Base-by-base conservation (phyloP, 306 rosid species). In the Acacia acuminata region DNA sequence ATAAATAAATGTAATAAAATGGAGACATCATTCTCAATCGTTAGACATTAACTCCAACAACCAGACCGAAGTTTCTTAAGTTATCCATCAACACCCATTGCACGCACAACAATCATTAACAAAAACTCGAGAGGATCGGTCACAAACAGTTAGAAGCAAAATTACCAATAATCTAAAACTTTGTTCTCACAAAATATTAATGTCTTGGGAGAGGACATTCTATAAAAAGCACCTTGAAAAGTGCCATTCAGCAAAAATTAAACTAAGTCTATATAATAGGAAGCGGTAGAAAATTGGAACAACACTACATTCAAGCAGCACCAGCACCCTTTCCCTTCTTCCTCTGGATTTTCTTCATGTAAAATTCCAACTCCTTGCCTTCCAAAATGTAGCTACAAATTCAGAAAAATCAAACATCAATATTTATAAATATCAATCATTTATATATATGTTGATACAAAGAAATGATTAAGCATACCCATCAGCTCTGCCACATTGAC, bases 401-500 rank as follows among this genome's bases (percentile, higher is more conserved):
- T 70, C 24, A 51, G 2, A 14, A 70, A 38, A 55, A 3, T 10
- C 0, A 17, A 15, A 7, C 0, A 61, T 5, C 56, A 71, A 24
- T 69, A n/a, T 25, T 42, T 69, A 22, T 22, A 10, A 24, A 40
- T 12, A 38, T 10, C 55, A 63, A 53, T 48, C 48, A 36, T 24
- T 20, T 4, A 53, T 2, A 55, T 22, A 69, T 0, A 24, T 7
- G 48, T 3, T 5, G 48, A 22, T 16, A 22, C 24, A 67, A 19
- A 19, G 9, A 3, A 25, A 34, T 0, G 8, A 25, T 7, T n/a
- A 53, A 12, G 69, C 72, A 61, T 79, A 87, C 90, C 90, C 90
- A 56, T 87, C 90, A 38, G 81, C 38, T n/a, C 90, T 65, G 81
- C 90, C 90, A 72, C 88, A 87, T 79, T 87, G 90, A 45, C 90